Percentiles rank a stretch among this genome's conserved stretches.
Conservation (phyloP, 805 yeast species). For the Sungouiozyma ichnusensis region DNA sequence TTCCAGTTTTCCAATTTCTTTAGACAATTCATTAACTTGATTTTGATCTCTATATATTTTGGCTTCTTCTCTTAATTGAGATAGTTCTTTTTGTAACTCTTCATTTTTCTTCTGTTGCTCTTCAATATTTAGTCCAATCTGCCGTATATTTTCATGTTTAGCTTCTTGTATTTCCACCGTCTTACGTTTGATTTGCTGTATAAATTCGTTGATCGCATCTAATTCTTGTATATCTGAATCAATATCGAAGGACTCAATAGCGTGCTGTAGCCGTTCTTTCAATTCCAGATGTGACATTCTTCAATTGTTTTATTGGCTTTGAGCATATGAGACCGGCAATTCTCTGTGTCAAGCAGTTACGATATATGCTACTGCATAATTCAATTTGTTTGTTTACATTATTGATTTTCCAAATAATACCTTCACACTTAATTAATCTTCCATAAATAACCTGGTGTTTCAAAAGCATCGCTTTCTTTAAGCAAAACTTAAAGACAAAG, state of each 20-base stretch:
- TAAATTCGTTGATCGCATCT: neutral
- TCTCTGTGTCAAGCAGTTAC: neutral
- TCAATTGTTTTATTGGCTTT: neutral
- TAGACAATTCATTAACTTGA: constrained; percentile 13
- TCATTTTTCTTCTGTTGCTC: constrained; percentile 5
- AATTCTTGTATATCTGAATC: neutral
- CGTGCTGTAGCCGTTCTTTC: neutral
- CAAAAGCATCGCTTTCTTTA: too few species aligned
- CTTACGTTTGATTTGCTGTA: neutral
- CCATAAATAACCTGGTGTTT: too few species aligned
- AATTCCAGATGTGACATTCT: neutral
- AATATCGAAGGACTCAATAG: neutral
- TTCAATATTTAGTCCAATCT: constrained; percentile 7
- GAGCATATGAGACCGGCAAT: neutral
- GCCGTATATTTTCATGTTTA: constrained; percentile 5
- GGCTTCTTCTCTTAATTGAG: constrained; percentile 9
- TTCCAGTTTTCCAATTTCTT: constrained; percentile 18
- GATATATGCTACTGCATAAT: neutral
- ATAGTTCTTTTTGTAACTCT: constrained; percentile 7
- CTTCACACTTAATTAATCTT: too few species aligned
- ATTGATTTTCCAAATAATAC: too few species aligned
- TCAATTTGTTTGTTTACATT: neutral
- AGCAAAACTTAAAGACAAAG: too few species aligned
- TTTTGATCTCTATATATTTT: constrained; percentile 9
- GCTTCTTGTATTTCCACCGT: constrained; percentile 5